Evolutionary conservation across 768 basidiomycete genomes (phyloP).

Genomic region (Sutorius australiensis): DNA sequence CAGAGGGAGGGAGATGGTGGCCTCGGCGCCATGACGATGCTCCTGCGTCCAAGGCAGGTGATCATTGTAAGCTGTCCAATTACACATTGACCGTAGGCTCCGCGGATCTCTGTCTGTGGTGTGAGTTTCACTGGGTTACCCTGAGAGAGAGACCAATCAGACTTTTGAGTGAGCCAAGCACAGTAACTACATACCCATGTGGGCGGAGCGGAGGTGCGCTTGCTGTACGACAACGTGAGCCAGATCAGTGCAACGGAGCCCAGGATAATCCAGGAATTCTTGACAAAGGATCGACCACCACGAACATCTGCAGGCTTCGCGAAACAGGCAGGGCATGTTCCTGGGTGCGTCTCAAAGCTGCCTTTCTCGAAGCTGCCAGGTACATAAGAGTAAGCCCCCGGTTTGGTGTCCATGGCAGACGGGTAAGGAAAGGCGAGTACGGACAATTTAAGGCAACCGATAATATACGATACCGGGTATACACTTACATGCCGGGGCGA

Average conservation of each 20-base stretch:
- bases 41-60: constrained; percentile 20
- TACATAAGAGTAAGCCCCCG: constrained; percentile 1
- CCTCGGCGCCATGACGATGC: constrained; percentile 25
- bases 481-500: background rate
- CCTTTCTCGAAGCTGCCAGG: constrained; percentile 20
- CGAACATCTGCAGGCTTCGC: background rate
- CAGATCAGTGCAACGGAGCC: constrained; percentile 10
- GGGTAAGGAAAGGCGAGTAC: background rate
- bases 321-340: background rate
- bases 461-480: background rate
- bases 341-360: background rate
- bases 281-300: constrained; percentile 5
- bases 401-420: constrained; percentile 15
- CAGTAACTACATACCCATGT: constrained; percentile 7
- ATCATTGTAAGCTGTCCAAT: constrained; percentile 25
- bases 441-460: background rate
- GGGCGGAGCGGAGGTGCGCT: background rate
- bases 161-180: background rate
- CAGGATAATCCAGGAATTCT: constrained; percentile 6
- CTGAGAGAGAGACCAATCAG: constrained; percentile 9
- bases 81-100: constrained; percentile 14
- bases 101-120: background rate
- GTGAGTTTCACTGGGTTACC: background rate
- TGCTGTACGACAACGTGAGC: constrained; percentile 8
- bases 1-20: constrained; percentile 29